Evolutionary conservation across 805 yeast species (phyloP).

Genomic region (Pichia heedii): DNA sequence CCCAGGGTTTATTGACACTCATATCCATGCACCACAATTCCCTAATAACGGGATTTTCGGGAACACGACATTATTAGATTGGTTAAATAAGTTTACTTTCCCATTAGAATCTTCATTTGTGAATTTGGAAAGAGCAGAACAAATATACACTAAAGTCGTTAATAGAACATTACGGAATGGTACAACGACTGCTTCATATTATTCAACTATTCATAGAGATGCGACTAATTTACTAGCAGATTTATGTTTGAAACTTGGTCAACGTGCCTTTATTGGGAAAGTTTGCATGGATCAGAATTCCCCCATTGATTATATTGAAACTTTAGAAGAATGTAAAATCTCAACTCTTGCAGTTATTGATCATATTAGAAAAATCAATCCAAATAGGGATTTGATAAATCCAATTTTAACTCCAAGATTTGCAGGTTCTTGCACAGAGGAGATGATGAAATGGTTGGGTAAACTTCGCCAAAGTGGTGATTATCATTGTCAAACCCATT

Average conservation of each 20-base stretch:
- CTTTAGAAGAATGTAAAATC: slow-evolving; percentile 40
- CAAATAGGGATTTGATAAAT: slow-evolving; percentile 40
- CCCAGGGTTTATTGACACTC: slow-evolving; percentile 80
- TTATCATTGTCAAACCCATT: slow-evolving; percentile 80
- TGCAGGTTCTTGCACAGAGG: slow-evolving; percentile 77
- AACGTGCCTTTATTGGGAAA: slow-evolving; percentile 84
- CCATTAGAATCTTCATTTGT: slow-evolving; percentile 70
- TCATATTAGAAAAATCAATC: slow-evolving; percentile 47
- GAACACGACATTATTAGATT: slow-evolving; percentile 73
- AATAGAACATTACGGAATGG: slow-evolving; percentile 64
- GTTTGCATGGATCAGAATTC: slow-evolving; percentile 89
- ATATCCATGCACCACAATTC: slow-evolving; percentile 78
- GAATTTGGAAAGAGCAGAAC: slow-evolving; percentile 43
- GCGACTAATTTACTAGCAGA: slow-evolving; percentile 75
- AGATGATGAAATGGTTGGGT: slow-evolving; percentile 57
- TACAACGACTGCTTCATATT: slow-evolving; percentile 88
- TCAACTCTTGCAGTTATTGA: slow-evolving; percentile 50
- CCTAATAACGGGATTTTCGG: slow-evolving; percentile 82
- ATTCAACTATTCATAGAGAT: slow-evolving; percentile 74
- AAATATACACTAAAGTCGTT: slow-evolving; percentile 62
- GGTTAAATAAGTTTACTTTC: slow-evolving; percentile 84
- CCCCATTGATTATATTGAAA: slow-evolving; percentile 62
- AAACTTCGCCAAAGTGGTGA: slow-evolving; percentile 36
- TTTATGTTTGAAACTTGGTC: slow-evolving; percentile 57
- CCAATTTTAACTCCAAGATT: slow-evolving; percentile 90